Evolutionary conservation across 257 asterid species (phyloP).

Genomic region (Echium plantagineum): DNA sequence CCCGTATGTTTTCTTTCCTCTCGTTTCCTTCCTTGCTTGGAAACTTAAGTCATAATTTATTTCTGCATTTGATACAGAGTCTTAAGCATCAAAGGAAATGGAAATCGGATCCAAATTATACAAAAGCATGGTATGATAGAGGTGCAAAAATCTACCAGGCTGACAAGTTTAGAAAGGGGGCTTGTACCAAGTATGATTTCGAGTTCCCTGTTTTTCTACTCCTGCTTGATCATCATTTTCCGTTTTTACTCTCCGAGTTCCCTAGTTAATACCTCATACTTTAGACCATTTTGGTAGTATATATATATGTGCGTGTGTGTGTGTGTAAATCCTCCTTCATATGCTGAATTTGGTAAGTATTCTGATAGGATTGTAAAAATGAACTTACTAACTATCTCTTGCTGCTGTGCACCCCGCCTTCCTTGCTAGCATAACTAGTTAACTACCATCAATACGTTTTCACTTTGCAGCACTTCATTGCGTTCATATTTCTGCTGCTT

Average conservation of each 20-base stretch:
- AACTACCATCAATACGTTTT: neutral
- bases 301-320: no score
- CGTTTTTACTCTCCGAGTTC: no score
- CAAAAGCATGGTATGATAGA: constrained; percentile 81
- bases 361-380: neutral
- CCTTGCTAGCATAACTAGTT: no score
- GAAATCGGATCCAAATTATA: constrained; percentile 76
- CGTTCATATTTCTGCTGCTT: neutral
- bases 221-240: no score
- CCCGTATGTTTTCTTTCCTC: constrained; percentile 22
- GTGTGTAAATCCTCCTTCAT: neutral
- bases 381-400: neutral
- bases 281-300: no score
- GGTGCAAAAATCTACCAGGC: constrained; percentile 79
- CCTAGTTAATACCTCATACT: no score
- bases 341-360: neutral
- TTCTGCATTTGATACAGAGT: constrained; percentile 34
- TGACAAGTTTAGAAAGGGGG: constrained; percentile 75
- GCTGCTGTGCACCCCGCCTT: neutral
- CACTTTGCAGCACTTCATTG: neutral
- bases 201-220: no score
- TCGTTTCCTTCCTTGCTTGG: neutral
- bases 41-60: neutral
- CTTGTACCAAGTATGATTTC: constrained; percentile 57
- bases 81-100: constrained; percentile 99